phyloP scores from a whole-genome alignment of 2,329 filamentous ascomycete species.

The Penicillium sp. region DNA sequence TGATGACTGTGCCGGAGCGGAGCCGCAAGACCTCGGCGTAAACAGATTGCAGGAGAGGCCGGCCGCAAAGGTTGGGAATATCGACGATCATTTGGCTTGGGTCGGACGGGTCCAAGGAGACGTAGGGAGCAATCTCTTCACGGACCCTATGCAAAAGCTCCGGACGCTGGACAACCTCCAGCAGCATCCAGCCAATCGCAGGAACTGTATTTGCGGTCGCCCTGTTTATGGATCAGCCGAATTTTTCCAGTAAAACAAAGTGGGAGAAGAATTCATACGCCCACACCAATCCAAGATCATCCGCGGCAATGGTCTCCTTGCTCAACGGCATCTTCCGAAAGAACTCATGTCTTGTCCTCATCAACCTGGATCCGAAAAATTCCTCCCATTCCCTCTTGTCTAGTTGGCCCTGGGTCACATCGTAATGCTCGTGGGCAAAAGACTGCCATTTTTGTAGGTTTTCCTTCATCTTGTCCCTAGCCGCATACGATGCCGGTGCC shows the following conservation, averaged over 20 bases:
- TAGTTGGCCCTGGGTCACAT: constrained; percentile 2
- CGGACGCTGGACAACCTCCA: constrained; percentile 44
- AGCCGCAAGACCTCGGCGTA: neutral
- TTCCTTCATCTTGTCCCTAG: constrained; percentile 10
- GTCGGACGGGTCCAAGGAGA: neutral
- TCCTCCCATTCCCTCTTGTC: constrained; percentile 21
- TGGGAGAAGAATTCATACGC: constrained; percentile 12
- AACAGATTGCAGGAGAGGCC: neutral
- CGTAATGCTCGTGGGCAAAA: neutral
- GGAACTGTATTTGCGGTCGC: constrained; percentile 45
- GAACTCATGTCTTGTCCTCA: constrained; percentile 21
- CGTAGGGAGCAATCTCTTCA: neutral
- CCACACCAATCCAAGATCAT: constrained; percentile 40
- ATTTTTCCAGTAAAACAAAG: neutral
- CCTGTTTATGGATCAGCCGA: neutral
- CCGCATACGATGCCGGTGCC: constrained; percentile 7
- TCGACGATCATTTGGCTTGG: neutral
- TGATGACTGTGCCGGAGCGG: neutral
- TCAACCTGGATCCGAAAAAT: constrained; percentile 20
- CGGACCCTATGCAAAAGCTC: constrained; percentile 41
- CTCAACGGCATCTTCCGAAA: constrained; percentile 19
- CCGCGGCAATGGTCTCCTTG: constrained; percentile 22
- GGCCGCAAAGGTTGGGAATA: neutral
- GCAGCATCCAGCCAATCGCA: constrained; percentile 47
- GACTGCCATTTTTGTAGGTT: neutral